phyloP scores from a whole-genome alignment of 257 asterid species.

The Nicotiana otophora region DNA sequence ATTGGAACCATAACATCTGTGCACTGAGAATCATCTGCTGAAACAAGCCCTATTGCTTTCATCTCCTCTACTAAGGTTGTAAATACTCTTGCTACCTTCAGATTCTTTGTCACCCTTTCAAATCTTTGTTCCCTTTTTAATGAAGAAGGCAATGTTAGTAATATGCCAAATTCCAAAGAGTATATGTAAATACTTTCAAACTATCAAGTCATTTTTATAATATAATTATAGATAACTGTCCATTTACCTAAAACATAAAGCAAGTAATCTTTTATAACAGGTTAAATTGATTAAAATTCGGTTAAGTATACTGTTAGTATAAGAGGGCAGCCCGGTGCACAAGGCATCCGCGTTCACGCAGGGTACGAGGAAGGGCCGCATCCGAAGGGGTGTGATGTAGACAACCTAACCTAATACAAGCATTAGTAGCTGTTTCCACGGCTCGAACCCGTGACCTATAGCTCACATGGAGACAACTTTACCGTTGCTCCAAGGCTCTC shows the following conservation, averaged over 20 bases:
- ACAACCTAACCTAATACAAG: no score
- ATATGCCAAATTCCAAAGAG: neutral
- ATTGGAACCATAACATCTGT: conserved; percentile 26
- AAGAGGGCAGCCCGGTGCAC: no score
- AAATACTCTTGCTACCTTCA: conserved; percentile 34
- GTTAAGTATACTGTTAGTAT: neutral
- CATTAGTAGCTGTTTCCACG: no score
- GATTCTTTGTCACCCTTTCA: conserved; percentile 88
- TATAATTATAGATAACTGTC: no score
- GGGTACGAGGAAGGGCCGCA: no score
- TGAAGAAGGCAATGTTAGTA: neutral
- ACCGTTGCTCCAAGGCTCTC: no score
- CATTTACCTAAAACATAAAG: neutral
- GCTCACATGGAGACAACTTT: no score
- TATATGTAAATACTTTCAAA: no score
- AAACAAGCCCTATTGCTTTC: conserved; percentile 22
- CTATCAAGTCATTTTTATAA: no score
- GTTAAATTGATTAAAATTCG: neutral
- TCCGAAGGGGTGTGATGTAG: no score
- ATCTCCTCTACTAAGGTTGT: conserved; percentile 22
- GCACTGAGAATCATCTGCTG: conserved; percentile 18
- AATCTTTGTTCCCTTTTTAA: conserved; percentile 74
- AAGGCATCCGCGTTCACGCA: no score
- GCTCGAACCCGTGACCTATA: no score
- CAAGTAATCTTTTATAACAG: neutral